Conservation (phyloP, 2,329 filamentous ascomycete species). For the Aspergillus neoniger region DNA sequence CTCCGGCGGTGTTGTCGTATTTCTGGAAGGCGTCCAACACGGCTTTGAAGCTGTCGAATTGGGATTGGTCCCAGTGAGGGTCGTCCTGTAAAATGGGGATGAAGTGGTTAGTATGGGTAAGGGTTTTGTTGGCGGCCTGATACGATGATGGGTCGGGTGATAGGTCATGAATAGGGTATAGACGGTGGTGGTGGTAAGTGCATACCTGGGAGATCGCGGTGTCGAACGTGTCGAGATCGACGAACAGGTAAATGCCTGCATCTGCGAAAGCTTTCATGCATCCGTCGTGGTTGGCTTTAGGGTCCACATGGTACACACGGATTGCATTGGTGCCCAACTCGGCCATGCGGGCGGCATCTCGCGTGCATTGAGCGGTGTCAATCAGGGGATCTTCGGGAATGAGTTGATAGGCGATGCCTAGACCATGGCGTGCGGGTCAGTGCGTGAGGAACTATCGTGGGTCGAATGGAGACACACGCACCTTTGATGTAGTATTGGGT, state of each 20-base stretch:
- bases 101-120: no score
- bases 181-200: constrained; percentile 10
- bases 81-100: constrained; percentile 44
- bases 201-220: constrained; percentile 46
- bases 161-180: constrained; percentile 8
- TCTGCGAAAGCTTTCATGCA: constrained; percentile 82
- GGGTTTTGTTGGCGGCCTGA: neutral
- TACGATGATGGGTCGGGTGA: neutral
- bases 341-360: constrained; percentile 76
- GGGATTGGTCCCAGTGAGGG: constrained; percentile 71
- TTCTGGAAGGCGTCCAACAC: constrained; percentile 76
- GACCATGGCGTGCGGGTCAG: constrained; percentile 7
- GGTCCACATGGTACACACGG: constrained; percentile 84
- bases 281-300: constrained; percentile 67
- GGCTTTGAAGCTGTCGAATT: constrained; percentile 66
- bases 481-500: constrained; percentile 84
- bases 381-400: constrained; percentile 73
- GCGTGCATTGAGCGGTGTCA: constrained; percentile 72
- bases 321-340: constrained; percentile 79
- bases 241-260: constrained; percentile 78
- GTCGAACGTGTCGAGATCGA: constrained; percentile 68
- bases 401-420: constrained; percentile 73
- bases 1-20: constrained; percentile 78
- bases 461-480: constrained; percentile 35
- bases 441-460: constrained; percentile 3